These are phyloP conservation scores for Bjerkandera adusta DNA, from an alignment of 1,284 basidiomycete species.

Conservation along the genomic window DNA sequence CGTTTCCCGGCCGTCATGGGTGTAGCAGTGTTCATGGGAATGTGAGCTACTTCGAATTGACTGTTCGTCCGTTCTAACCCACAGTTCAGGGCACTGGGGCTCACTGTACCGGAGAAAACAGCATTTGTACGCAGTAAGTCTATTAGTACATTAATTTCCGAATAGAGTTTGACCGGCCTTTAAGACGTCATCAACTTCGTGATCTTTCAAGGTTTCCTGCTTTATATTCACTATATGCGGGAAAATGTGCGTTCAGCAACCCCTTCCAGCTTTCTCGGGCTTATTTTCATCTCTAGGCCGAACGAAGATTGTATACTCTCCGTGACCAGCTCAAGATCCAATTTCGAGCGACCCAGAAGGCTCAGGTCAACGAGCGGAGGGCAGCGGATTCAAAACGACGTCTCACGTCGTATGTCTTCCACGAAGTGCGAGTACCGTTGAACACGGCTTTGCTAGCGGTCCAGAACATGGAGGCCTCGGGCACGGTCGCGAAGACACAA, in stretches of 20 bases:
- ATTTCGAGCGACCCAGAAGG: conserved; percentile 77
- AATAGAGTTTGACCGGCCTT: not conserved
- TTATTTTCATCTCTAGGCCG: conserved; percentile 33
- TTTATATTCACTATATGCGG: conserved; percentile 57
- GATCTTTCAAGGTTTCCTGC: conserved; percentile 57
- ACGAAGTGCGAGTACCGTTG: conserved; percentile 79
- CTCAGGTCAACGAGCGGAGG: conserved; percentile 81
- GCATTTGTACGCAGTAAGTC: conserved; percentile 55
- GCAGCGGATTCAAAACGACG: conserved; percentile 80
- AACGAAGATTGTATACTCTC: conserved; percentile 60
- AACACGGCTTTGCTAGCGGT: conserved; percentile 88
- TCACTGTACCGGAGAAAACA: conserved; percentile 52
- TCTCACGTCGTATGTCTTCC: conserved; percentile 60
- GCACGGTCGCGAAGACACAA: conserved; percentile 61
- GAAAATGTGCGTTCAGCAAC: conserved; percentile 36
- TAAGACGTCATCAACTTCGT: conserved; percentile 65
- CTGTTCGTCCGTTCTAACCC: not conserved
- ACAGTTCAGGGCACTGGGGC: conserved; percentile 41
- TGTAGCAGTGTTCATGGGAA: conserved; percentile 53
- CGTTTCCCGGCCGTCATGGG: conserved; percentile 66
- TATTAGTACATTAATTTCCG: not conserved
- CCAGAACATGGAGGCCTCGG: conserved; percentile 84
- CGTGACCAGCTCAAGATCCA: conserved; percentile 77
- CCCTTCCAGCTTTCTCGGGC: conserved; percentile 1
- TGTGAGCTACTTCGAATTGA: conserved; percentile 41